Percentiles rank a stretch among this genome's conserved stretches.
Conservation (phyloP, 1,139 yeast genomes). For the Zygosaccharomyces sapae region DNA sequence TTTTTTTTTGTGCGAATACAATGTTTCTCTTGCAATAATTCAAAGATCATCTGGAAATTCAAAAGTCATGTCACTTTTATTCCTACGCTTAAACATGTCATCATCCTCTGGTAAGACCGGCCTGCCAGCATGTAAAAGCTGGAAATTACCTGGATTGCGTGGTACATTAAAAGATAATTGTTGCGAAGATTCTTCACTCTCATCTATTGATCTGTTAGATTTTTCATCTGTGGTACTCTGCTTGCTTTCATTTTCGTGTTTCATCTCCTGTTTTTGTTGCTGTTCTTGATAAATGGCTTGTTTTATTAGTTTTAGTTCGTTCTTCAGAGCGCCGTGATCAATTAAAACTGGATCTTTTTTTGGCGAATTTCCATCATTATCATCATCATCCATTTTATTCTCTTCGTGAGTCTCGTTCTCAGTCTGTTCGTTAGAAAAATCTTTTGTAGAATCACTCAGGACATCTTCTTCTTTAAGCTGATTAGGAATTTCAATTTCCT, state of each 20-base stretch:
- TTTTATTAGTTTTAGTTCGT: conserved; percentile 27
- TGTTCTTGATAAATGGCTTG: conserved; percentile 26
- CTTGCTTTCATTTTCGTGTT: not conserved
- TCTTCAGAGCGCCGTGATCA: conserved; percentile 31
- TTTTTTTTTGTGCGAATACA: too few species aligned
- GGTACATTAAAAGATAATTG: not conserved
- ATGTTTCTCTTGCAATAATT: not conserved
- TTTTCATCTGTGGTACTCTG: not conserved
- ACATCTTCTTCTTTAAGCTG: not conserved
- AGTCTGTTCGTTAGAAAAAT: not conserved
- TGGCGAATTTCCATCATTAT: conserved; percentile 12
- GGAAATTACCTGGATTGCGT: conserved; percentile 19
- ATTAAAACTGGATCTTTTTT: conserved; percentile 27
- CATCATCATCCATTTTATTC: conserved; percentile 11
- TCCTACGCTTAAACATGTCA: conserved; percentile 14
- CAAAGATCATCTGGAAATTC: conserved; percentile 30
- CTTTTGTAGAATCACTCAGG: not conserved
- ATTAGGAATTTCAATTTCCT: conserved; percentile 11
- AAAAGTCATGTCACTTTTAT: conserved; percentile 21
- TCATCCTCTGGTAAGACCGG: conserved; percentile 32
- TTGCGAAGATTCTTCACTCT: not conserved
- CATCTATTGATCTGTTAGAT: not conserved
- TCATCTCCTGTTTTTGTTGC: conserved; percentile 7
- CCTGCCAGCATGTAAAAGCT: conserved; percentile 32
- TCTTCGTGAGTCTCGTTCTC: conserved; percentile 12